A percentile compares a stretch with the other conserved stretches of the same genome.
Evolutionary conservation across 1,139 yeast genomes (phyloP).

Genomic region (Suhomyces bokatorum): DNA sequence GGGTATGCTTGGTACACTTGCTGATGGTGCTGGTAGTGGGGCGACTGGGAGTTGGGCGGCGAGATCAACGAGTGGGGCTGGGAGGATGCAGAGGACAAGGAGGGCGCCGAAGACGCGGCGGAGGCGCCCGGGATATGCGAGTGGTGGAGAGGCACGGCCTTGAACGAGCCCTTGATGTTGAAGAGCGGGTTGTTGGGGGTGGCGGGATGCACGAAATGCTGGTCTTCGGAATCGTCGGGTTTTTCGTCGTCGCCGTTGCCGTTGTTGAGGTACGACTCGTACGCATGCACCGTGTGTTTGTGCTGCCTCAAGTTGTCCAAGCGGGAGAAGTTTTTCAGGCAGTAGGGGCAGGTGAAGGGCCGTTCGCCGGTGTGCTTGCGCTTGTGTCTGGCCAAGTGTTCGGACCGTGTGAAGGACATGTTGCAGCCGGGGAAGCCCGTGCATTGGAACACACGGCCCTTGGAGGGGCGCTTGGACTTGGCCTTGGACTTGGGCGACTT

Average conservation of each 20-base stretch:
- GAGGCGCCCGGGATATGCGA: slow-evolving; percentile 4
- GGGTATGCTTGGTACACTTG: slow-evolving; percentile 1
- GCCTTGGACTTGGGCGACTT: slow-evolving; percentile 9
- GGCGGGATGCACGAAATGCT: slow-evolving; percentile 10
- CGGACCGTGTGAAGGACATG: slow-evolving; percentile 87
- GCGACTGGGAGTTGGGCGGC: slow-evolving; percentile 25
- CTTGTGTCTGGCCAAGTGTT: slow-evolving; percentile 89
- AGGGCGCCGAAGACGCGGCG: neutral
- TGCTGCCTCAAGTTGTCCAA: slow-evolving; percentile 90
- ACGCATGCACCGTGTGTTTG: slow-evolving; percentile 88
- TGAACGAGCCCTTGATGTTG: slow-evolving; percentile 4
- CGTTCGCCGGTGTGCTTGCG: slow-evolving; percentile 94
- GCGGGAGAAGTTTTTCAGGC: slow-evolving; percentile 78
- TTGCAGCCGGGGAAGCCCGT: slow-evolving; percentile 83
- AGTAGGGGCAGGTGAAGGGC: slow-evolving; percentile 85
- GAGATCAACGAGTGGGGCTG: slow-evolving; percentile 17
- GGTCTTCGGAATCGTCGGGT: slow-evolving; percentile 2
- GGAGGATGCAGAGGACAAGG: neutral
- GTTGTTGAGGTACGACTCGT: slow-evolving; percentile 42
- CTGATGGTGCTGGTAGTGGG: slow-evolving; percentile 14
- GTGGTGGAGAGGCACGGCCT: slow-evolving; percentile 7
- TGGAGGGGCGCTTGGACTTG: slow-evolving; percentile 40
- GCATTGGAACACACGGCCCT: slow-evolving; percentile 77
- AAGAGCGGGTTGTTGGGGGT: slow-evolving; percentile 11
- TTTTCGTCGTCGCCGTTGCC: slow-evolving; percentile 6